A percentile compares a stretch with the other conserved stretches of the same genome.
Evolutionary conservation across 768 basidiomycete species (phyloP).

Genomic region (Naganishia randhawae): DNA sequence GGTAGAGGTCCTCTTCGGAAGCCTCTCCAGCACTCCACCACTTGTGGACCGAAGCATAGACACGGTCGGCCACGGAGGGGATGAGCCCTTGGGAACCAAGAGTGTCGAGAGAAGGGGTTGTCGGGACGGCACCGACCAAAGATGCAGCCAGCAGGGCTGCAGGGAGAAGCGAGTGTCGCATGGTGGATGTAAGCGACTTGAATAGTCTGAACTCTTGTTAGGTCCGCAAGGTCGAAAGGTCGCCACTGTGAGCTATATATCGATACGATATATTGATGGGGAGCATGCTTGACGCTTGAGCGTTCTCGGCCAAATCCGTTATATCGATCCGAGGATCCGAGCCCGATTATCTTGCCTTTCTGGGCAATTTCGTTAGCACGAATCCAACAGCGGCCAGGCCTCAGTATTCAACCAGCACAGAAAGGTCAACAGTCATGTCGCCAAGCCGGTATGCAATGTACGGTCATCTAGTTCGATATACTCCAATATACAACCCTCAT

Average conservation of each 20-base stretch:
- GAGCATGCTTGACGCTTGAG: no score
- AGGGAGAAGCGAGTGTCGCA: slow-evolving; percentile 8
- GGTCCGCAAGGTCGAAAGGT: not conserved
- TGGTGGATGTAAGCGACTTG: not conserved
- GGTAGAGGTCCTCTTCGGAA: slow-evolving; percentile 1
- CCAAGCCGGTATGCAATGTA: not conserved
- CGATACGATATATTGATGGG: not conserved
- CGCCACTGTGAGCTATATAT: not conserved
- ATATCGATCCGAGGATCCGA: no score
- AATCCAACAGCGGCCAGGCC: no score
- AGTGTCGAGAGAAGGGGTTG: slow-evolving; percentile 7
- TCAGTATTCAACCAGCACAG: not conserved
- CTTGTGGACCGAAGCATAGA: slow-evolving; percentile 9
- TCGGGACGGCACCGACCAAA: slow-evolving; percentile 1
- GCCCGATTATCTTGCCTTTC: no score
- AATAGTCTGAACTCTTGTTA: not conserved
- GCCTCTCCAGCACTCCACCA: not conserved
- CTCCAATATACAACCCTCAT: not conserved
- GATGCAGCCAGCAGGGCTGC: slow-evolving; percentile 7
- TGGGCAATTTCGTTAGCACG: no score
- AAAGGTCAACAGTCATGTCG: not conserved
- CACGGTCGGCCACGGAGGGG: slow-evolving; percentile 14
- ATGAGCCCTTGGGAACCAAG: slow-evolving; percentile 11
- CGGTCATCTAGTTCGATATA: not conserved
- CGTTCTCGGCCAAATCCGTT: no score